Conservation (phyloP, 2,329 filamentous ascomycete genomes). For the Xylaria sp. region DNA sequence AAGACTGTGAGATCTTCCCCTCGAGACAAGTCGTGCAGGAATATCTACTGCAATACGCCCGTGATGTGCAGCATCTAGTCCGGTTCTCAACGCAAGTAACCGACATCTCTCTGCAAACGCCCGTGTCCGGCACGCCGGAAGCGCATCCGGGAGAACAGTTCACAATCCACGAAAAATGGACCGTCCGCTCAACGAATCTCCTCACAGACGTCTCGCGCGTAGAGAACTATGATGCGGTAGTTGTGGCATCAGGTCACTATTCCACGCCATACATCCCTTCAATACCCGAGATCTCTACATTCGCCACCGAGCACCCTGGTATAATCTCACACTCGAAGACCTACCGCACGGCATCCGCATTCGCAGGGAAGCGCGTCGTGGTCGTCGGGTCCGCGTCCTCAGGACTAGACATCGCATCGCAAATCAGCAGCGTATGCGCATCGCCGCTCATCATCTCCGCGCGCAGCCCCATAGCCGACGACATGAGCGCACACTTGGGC, state of each 20-base stretch:
- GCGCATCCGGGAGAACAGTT: background rate
- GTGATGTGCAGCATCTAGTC: conserved; percentile 73
- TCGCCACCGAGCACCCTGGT: conserved; percentile 67
- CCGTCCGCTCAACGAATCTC: conserved; percentile 64
- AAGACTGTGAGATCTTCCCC: conserved; percentile 75
- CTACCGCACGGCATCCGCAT: conserved; percentile 75
- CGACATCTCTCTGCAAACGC: conserved; percentile 47
- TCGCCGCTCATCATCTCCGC: conserved; percentile 73
- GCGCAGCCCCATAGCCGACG: conserved; percentile 59
- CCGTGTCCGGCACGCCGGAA: background rate
- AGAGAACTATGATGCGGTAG: conserved; percentile 75
- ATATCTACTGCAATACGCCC: conserved; percentile 79
- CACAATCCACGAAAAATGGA: conserved; percentile 64
- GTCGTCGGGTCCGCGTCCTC: conserved; percentile 88
- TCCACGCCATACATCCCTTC: conserved; percentile 73
- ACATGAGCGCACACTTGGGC: conserved; percentile 54
- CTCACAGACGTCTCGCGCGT: conserved; percentile 53
- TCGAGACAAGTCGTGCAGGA: conserved; percentile 73
- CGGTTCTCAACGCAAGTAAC: conserved; percentile 78
- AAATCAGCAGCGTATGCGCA: conserved; percentile 72
- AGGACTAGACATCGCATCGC: conserved; percentile 82
- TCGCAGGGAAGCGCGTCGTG: conserved; percentile 76
- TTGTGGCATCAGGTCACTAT: conserved; percentile 81
- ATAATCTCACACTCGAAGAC: conserved; percentile 80
- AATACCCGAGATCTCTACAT: conserved; percentile 67